Conservation (phyloP, 257 asterid species). For the Penstemon barbatus region DNA sequence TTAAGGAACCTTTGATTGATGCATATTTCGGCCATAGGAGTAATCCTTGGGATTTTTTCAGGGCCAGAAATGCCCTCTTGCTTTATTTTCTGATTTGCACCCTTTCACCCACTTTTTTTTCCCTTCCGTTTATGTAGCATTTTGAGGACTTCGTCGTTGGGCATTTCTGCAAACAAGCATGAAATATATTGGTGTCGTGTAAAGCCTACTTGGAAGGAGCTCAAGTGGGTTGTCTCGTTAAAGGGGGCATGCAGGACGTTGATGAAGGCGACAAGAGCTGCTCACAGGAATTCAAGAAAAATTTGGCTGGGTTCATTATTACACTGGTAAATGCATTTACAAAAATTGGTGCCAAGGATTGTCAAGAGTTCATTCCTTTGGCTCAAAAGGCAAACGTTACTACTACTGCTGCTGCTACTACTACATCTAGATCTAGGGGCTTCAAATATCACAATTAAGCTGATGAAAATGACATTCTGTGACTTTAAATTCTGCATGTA, state of each 20-base stretch:
- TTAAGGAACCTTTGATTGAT: no score
- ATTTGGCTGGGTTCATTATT: constrained; percentile 41
- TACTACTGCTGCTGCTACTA: no score
- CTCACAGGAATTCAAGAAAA: constrained; percentile 49
- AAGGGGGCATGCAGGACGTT: constrained; percentile 78
- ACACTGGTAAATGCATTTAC: constrained; percentile 38
- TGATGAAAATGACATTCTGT: no score
- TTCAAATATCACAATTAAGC: no score
- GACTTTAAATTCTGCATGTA: no score
- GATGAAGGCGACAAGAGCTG: constrained; percentile 68
- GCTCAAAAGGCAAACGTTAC: no score
- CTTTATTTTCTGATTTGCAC: no score
- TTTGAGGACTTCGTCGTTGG: constrained; percentile 75
- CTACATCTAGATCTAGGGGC: no score
- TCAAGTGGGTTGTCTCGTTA: constrained; percentile 76
- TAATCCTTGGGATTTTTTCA: no score
- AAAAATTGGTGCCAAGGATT: no score
- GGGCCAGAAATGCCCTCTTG: background rate
- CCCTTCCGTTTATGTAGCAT: constrained; percentile 43
- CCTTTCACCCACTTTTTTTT: background rate
- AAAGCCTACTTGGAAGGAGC: constrained; percentile 80
- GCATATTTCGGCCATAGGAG: no score
- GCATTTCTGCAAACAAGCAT: constrained; percentile 57
- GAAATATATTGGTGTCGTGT: constrained; percentile 64
- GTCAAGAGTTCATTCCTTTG: no score